phyloP scores from a whole-genome alignment of 192 early-diverging fungal genomes.

The Rhizophagus prolifer region DNA sequence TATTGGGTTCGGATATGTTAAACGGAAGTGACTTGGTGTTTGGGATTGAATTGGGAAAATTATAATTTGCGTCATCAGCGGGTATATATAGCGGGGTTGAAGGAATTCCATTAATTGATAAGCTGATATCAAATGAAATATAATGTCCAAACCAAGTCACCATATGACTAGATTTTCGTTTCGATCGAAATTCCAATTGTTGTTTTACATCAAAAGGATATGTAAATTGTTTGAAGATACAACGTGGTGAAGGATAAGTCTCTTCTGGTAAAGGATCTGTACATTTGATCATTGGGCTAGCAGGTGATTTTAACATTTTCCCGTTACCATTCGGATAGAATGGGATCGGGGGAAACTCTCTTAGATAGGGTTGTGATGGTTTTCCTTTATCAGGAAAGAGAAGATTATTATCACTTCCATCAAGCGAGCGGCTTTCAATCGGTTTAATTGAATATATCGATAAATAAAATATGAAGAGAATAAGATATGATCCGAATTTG shows the following conservation, averaged over 20 bases:
- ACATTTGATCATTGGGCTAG: background rate
- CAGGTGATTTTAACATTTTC: background rate
- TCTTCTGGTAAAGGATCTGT: background rate
- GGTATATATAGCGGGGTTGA: background rate
- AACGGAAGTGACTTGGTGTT: background rate
- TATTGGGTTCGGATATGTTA: background rate
- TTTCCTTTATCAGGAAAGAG: no score
- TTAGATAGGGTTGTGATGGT: background rate
- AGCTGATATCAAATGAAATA: background rate
- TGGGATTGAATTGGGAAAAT: background rate
- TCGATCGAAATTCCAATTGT: background rate
- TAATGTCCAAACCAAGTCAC: background rate
- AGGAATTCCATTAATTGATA: background rate
- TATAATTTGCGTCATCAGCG: background rate
- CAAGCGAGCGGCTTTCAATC: no score
- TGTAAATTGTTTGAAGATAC: background rate
- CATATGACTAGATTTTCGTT: background rate
- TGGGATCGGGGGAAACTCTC: background rate
- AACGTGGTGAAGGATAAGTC: background rate
- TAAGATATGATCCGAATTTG: no score
- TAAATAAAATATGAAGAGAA: no score
- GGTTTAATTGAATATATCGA: no score
- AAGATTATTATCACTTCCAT: no score
- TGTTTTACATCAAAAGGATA: background rate
- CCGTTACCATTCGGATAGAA: background rate